Conservation (phyloP, 768 basidiomycete species). For the Gymnopilus dilepis region DNA sequence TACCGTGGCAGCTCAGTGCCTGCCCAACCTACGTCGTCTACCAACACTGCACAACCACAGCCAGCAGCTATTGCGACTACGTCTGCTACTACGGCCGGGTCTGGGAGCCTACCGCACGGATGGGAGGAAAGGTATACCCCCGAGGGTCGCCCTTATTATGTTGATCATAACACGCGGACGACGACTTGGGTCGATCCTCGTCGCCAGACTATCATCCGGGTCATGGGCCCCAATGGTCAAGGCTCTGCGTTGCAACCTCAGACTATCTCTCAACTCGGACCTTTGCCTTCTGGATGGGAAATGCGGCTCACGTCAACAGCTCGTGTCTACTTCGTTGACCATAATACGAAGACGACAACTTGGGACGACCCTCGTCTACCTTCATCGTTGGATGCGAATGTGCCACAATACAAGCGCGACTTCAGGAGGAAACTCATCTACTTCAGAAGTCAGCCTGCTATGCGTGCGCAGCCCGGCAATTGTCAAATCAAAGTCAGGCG, state of each 20-base stretch:
- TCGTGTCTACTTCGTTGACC: conserved; percentile 99
- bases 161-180: conserved; percentile 98
- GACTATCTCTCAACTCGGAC: conserved; percentile 95
- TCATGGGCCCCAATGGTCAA: conserved; percentile 93
- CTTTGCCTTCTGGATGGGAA: conserved; percentile 98
- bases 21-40: conserved; percentile 39
- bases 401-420: conserved; percentile 99
- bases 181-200: conserved; percentile 99
- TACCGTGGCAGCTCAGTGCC: conserved; percentile 38
- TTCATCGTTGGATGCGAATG: conserved; percentile 93
- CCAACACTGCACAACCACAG: conserved; percentile 35
- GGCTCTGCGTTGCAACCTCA: conserved; percentile 90
- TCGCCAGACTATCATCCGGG: conserved; percentile 94
- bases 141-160: conserved; percentile 98
- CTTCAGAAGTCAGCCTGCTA: conserved; percentile 97
- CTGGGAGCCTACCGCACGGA: conserved; percentile 90
- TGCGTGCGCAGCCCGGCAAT: conserved; percentile 97
- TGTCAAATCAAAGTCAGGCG: conserved; percentile 98
- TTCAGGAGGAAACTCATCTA: conserved; percentile 99
- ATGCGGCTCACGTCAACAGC: conserved; percentile 99
- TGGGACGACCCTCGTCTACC: conserved; percentile 99
- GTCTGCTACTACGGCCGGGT: conserved; percentile 69
- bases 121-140: conserved; percentile 99
- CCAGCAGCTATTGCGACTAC: conserved; percentile 47
- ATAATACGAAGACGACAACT: conserved; percentile 99